phyloP scores from a whole-genome alignment of 176 grass and related monocot genomes.

The Eragrostis curvula region DNA sequence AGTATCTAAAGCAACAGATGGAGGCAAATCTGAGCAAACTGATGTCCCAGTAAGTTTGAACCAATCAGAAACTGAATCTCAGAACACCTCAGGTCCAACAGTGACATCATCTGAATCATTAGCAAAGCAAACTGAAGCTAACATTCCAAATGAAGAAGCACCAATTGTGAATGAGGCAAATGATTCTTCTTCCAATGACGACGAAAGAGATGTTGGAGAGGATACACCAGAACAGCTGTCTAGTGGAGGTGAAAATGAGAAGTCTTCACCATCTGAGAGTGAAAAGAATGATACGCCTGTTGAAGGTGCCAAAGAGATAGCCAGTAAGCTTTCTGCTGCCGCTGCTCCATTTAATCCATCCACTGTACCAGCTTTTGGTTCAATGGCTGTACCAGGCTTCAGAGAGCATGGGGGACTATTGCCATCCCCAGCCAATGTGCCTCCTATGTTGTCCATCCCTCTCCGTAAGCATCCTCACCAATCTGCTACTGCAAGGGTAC shows the following conservation, averaged over 20 bases:
- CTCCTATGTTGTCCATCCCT: slow-evolving; percentile 82
- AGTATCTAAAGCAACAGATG: slow-evolving; percentile 43
- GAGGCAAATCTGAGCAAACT: slow-evolving; percentile 43
- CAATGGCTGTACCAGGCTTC: slow-evolving; percentile 82
- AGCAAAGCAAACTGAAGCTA: slow-evolving; percentile 47
- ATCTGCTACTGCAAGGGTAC: slow-evolving; percentile 93
- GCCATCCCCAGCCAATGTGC: slow-evolving; percentile 78
- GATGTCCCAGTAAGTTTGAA: slow-evolving; percentile 38
- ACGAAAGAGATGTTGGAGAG: slow-evolving; percentile 57
- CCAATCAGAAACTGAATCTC: slow-evolving; percentile 30
- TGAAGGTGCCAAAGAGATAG: slow-evolving; percentile 57
- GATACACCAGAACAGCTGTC: slow-evolving; percentile 69
- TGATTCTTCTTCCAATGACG: slow-evolving; percentile 67
- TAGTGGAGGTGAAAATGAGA: slow-evolving; percentile 77
- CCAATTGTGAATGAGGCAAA: slow-evolving; percentile 50
- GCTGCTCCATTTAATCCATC: slow-evolving; percentile 95
- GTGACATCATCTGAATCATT: slow-evolving; percentile 45
- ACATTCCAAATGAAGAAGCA: slow-evolving; percentile 50
- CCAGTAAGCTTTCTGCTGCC: slow-evolving; percentile 87
- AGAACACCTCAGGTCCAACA: slow-evolving; percentile 41
- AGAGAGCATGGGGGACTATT: slow-evolving; percentile 93
- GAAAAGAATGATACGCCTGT: slow-evolving; percentile 54
- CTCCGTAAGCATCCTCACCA: slow-evolving; percentile 93
- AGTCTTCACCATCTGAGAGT: slow-evolving; percentile 62
- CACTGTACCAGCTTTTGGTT: slow-evolving; percentile 82